Base-by-base conservation (phyloP, 768 basidiomycete genomes). In the Hygrophoropsis aurantiaca region DNA sequence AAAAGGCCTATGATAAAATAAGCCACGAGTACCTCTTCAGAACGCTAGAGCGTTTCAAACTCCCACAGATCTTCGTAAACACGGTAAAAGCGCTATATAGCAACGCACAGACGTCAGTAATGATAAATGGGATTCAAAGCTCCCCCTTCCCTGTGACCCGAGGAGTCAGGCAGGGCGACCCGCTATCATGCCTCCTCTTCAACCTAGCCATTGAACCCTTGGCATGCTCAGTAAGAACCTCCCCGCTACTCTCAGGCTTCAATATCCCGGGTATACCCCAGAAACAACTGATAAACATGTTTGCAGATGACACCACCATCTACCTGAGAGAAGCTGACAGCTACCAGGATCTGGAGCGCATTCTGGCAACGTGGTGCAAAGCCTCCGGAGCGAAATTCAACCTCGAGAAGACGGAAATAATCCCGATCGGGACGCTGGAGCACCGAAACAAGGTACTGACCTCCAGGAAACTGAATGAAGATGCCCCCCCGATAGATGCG, bases 341-440 rank as follows among this genome's bases (percentile, higher is more conserved):
- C 5, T 64, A 64, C 10, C 36, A 43, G 0, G 48, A 47, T 0
- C 61, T 78, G 0, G 26, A 53, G 3, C 1, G 23, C 0, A 59
- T 75, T 1, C 70, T 77, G 0, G 23, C 61, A 0, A 33, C 30
- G 0, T 79, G 77, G 77, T 79, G 72, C 47, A 16, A 15, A 0
- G 71, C 65, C 4, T 70, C 70, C 7, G 55, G 63, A 0, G 75
- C 74, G 0, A 71, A 68, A 33, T 78, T 77, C 52, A 78, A 77
- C 43, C 46, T 55, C 0, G 38, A 43, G 0, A 79, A 79, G 51
- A 77, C 74, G 0, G 63, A 68, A 26, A 50, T 73, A 1, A 58
- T 75, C 1, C 72, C 70, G 0, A 55, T 73, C 0, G 71, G 74
- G 0, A 35, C 41, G 0, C 1, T 23, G 11, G 1, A n/a, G 11